Evolutionary conservation across 495 filamentous ascomycete species (phyloP).

Genomic region (Neurospora discreta): DNA sequence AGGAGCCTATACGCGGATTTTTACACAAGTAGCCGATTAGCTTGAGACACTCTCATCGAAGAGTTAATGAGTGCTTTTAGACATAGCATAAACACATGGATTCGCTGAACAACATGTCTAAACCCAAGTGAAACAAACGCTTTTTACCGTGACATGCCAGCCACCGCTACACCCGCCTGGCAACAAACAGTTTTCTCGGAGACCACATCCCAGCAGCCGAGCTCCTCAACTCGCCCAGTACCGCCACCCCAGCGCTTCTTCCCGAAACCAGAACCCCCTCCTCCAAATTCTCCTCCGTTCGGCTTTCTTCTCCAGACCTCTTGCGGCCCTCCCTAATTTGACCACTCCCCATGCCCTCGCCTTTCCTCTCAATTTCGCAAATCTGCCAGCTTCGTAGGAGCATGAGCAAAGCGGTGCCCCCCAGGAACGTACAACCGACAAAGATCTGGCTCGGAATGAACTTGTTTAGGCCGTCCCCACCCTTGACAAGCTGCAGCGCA

Average conservation of each 20-base stretch:
- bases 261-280: not conserved
- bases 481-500: slow-evolving; percentile 9
- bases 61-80: not conserved
- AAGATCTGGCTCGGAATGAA: slow-evolving; percentile 8
- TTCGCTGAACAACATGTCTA: not conserved
- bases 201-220: not conserved
- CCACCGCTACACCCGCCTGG: not conserved
- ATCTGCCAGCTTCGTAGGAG: slow-evolving; percentile 8
- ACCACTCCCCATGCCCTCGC: not conserved
- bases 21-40: not conserved
- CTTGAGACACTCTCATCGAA: not conserved
- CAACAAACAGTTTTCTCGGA: not conserved
- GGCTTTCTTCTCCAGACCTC: not conserved
- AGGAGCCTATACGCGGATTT: not conserved
- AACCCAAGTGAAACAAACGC: not conserved
- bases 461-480: slow-evolving; percentile 1
- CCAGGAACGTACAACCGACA: slow-evolving; percentile 8
- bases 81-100: not conserved
- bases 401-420: slow-evolving; percentile 2
- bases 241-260: not conserved
- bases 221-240: not conserved
- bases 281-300: not conserved
- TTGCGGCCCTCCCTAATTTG: not conserved
- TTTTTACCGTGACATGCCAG: not conserved
- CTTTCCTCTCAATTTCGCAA: slow-evolving; percentile 5